Conservation (phyloP, 2,329 filamentous ascomycete genomes). For the Colletotrichum ledebouriae region DNA sequence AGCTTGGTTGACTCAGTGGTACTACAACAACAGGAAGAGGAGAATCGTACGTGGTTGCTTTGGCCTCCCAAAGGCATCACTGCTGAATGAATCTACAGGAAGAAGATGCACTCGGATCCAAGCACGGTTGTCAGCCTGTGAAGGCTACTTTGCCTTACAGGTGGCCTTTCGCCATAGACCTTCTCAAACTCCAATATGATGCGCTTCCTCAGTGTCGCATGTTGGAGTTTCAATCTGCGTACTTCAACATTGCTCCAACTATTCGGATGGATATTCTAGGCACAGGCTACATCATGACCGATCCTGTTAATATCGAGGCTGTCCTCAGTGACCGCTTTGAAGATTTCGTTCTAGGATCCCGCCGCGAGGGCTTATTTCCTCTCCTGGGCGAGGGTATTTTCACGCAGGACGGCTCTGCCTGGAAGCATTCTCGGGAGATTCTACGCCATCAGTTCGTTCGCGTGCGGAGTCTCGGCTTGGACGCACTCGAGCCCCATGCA, state of each 20-base stretch:
- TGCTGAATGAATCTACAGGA: constrained; percentile 5
- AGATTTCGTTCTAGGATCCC: constrained; percentile 16
- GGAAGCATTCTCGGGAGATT: constrained; percentile 52
- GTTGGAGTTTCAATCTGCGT: constrained; percentile 25
- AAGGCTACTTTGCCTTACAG: constrained; percentile 23
- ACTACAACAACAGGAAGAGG: neutral
- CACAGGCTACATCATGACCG: constrained; percentile 14
- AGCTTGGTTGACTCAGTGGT: neutral
- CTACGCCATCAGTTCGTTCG: constrained; percentile 51
- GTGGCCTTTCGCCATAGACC: constrained; percentile 27
- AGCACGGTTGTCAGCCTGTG: constrained; percentile 25
- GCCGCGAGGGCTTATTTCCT: constrained; percentile 45
- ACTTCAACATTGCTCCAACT: constrained; percentile 22
- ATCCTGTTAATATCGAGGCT: constrained; percentile 25
- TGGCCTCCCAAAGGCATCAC: neutral
- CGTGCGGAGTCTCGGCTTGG: neutral
- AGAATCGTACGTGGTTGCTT: neutral
- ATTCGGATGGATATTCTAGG: constrained; percentile 22
- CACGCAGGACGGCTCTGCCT: constrained; percentile 51
- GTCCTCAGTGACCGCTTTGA: constrained; percentile 9
- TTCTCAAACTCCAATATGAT: constrained; percentile 25
- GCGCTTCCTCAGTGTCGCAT: constrained; percentile 21
- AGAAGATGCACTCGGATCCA: constrained; percentile 14
- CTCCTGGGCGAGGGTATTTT: constrained; percentile 52
- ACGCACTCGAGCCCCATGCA: neutral